Conservation (phyloP, 169 alveolate genomes). For the Eimeria praecox region DNA sequence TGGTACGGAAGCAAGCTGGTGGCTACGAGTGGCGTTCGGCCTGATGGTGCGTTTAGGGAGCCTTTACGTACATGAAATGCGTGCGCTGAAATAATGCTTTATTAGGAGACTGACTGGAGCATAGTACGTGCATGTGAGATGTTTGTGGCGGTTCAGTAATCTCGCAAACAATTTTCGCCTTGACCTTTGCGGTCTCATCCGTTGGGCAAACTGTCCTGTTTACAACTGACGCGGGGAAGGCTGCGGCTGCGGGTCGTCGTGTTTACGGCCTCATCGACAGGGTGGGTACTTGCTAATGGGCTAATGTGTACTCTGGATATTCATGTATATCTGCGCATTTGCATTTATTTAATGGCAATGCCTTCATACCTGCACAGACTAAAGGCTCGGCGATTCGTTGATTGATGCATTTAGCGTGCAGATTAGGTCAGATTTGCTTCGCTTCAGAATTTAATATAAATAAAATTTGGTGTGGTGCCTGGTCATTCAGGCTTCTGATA, state of each 20-base stretch:
- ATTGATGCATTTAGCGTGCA: background rate
- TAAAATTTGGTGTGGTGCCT: background rate
- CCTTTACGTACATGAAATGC: background rate
- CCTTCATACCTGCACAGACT: background rate
- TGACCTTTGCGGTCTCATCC: slow-evolving; percentile 54
- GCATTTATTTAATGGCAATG: too few relatives aligned
- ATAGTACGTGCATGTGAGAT: background rate
- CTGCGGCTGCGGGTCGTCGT: slow-evolving; percentile 58
- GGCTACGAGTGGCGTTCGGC: slow-evolving; percentile 40
- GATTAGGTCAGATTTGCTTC: background rate
- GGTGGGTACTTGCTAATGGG: background rate
- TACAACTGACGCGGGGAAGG: slow-evolving; percentile 59
- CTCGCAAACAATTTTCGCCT: slow-evolving; percentile 35
- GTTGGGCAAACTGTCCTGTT: slow-evolving; percentile 73
- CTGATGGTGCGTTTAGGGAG: slow-evolving; percentile 25
- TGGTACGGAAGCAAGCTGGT: slow-evolving; percentile 86
- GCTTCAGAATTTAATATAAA: background rate
- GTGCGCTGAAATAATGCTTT: background rate
- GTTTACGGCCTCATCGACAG: slow-evolving; percentile 72
- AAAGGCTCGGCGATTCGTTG: background rate
- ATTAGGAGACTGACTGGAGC: background rate
- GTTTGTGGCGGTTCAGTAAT: slow-evolving; percentile 45
- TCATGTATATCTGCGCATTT: background rate
- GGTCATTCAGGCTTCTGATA: slow-evolving; percentile 56
- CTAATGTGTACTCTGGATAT: background rate